These are phyloP conservation scores for Ascochyta koolunga DNA, from an alignment of 2,329 filamentous ascomycete species.

Conservation along the genomic window DNA sequence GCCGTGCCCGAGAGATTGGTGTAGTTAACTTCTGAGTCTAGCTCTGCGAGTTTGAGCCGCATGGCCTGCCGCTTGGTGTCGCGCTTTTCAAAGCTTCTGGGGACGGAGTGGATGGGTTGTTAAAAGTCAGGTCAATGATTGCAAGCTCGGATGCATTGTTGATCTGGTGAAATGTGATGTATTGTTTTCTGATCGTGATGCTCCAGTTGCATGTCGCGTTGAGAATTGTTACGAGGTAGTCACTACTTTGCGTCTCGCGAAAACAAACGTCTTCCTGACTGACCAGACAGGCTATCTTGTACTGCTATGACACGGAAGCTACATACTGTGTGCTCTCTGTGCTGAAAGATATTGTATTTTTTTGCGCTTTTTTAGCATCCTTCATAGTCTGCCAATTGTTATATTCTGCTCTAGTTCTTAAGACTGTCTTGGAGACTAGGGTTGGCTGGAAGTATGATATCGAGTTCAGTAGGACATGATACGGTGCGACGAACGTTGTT, in stretches of 20 bases:
- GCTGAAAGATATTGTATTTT: conserved; percentile 51
- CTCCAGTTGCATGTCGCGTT: not conserved
- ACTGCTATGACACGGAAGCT: no score
- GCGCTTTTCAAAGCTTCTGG: not conserved
- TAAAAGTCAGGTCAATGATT: not conserved
- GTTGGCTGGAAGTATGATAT: not conserved
- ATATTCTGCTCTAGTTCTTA: conserved; percentile 28
- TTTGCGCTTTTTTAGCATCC: conserved; percentile 48
- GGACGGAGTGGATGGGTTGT: not conserved
- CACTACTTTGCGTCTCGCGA: no score
- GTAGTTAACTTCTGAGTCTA: not conserved
- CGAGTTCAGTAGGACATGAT: not conserved
- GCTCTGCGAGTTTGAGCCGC: not conserved
- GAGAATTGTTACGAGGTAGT: not conserved
- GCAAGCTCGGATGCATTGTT: conserved; percentile 21
- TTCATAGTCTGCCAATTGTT: conserved; percentile 45
- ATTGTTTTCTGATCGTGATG: conserved; percentile 20
- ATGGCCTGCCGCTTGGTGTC: not conserved
- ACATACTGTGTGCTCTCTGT: conserved; percentile 47
- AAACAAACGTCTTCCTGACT: conserved; percentile 1
- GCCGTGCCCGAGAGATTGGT: not conserved
- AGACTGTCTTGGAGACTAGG: conserved; percentile 22
- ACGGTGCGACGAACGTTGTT: not conserved
- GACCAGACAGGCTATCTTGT: not conserved
- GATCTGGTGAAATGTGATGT: conserved; percentile 18